Evolutionary conservation across 2,329 filamentous ascomycete genomes (phyloP).

Genomic region (Alternaria tenuissima): DNA sequence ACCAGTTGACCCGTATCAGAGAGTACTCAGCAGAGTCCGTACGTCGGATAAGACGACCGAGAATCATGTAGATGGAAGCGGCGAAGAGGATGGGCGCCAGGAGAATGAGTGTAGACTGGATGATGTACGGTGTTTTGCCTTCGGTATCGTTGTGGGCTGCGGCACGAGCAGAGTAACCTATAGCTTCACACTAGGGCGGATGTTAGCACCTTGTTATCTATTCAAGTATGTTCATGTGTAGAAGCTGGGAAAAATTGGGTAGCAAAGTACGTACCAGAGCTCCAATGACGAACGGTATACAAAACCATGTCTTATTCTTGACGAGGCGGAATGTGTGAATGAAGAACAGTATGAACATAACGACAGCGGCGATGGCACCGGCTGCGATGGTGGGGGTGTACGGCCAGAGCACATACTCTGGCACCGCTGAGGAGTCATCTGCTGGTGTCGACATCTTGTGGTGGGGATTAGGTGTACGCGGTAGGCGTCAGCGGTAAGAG

Average conservation of each 20-base stretch:
- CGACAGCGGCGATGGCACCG: constrained; percentile 57
- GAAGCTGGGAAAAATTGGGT: constrained; percentile 50
- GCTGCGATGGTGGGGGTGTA: constrained; percentile 59
- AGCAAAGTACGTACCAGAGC: constrained; percentile 39
- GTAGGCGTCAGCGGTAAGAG: neutral
- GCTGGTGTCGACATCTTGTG: constrained; percentile 24
- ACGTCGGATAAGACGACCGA: constrained; percentile 53
- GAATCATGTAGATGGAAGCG: constrained; percentile 59
- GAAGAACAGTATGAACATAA: constrained; percentile 57
- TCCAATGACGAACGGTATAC: constrained; percentile 59
- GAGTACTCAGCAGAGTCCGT: constrained; percentile 55
- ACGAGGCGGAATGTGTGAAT: constrained; percentile 56
- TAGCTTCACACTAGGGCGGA: constrained; percentile 44
- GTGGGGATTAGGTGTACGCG: neutral
- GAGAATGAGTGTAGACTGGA: constrained; percentile 48
- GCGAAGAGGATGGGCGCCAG: constrained; percentile 57
- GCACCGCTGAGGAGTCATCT: constrained; percentile 16
- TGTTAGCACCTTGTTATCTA: constrained; percentile 1
- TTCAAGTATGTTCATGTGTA: constrained; percentile 13
- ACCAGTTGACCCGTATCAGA: constrained; percentile 54
- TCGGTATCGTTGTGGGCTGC: constrained; percentile 45
- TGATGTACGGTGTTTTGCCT: constrained; percentile 46
- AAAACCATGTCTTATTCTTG: constrained; percentile 60
- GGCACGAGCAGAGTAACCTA: constrained; percentile 52
- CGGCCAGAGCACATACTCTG: constrained; percentile 42